Evolutionary conservation across 352 stramenopile species (phyloP).

Genomic region (Phytophthora kernoviae): DNA sequence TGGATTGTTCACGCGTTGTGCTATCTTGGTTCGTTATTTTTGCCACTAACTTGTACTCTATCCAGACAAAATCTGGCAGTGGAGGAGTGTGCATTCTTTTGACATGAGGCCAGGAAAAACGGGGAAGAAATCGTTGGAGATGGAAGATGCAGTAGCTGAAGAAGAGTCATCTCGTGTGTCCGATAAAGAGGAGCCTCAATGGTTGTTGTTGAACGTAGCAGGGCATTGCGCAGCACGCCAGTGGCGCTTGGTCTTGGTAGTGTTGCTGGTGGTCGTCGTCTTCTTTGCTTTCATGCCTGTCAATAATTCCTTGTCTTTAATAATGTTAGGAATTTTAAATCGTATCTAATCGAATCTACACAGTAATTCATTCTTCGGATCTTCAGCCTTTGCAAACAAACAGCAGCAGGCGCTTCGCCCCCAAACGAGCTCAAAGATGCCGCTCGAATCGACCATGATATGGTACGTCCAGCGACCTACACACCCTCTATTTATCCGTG

Average conservation of each 20-base stretch:
- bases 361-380: slow-evolving; percentile 11
- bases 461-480: slow-evolving; percentile 47
- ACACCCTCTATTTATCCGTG: background rate
- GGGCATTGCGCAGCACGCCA: slow-evolving; percentile 75
- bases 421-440: slow-evolving; percentile 48
- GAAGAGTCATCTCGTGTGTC: background rate
- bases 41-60: slow-evolving; percentile 39
- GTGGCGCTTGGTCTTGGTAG: slow-evolving; percentile 56
- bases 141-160: slow-evolving; percentile 52
- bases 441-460: slow-evolving; percentile 90
- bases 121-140: slow-evolving; percentile 71
- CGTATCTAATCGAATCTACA: slow-evolving; percentile 4
- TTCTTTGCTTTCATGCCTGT: slow-evolving; percentile 16
- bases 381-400: slow-evolving; percentile 34
- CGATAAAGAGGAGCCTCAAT: background rate
- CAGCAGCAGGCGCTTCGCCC: slow-evolving; percentile 19
- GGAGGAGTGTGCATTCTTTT: slow-evolving; percentile 10
- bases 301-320: slow-evolving; percentile 5
- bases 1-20: background rate
- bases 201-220: slow-evolving; percentile 37
- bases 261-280: slow-evolving; percentile 7
- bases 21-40: background rate
- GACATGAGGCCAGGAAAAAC: slow-evolving; percentile 32
- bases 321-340: background rate
- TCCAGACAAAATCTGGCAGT: slow-evolving; percentile 54